Conservation (phyloP, 805 yeast genomes). For the Ogataea sp. region DNA sequence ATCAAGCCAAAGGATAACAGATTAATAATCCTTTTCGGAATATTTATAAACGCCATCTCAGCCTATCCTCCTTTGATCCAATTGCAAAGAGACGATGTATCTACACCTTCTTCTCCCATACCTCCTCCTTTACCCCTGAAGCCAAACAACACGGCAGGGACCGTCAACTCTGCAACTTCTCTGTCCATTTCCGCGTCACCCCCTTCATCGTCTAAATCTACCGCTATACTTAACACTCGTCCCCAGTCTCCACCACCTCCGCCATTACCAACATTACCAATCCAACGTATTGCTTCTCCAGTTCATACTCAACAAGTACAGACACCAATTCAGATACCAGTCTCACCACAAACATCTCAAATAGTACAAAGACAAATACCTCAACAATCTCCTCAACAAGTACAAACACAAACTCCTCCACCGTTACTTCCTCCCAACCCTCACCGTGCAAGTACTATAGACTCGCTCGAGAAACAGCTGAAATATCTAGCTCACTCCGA, state of each 20-base stretch:
- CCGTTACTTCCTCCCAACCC: slow-evolving; percentile 24
- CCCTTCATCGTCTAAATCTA: too few relatives aligned
- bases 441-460: slow-evolving; percentile 7
- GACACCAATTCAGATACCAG: not conserved
- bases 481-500: not conserved
- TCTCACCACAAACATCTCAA: not conserved
- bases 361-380: too few relatives aligned
- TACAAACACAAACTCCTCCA: not conserved
- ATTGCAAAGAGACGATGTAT: too few relatives aligned
- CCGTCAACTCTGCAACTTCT: slow-evolving; percentile 3
- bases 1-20: slow-evolving; percentile 18
- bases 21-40: slow-evolving; percentile 14
- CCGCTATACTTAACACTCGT: too few relatives aligned
- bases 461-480: not conserved
- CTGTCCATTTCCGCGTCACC: too few relatives aligned
- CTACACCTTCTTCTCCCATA: too few relatives aligned
- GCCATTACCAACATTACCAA: slow-evolving; percentile 3
- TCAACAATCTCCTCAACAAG: too few relatives aligned
- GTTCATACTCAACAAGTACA: slow-evolving; percentile 6
- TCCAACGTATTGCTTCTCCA: too few relatives aligned
- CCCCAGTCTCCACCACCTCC: slow-evolving; percentile 1
- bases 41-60: slow-evolving; percentile 11
- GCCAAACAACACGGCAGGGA: not conserved
- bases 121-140: not conserved
- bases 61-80: slow-evolving; percentile 8